phyloP scores from a whole-genome alignment of 257 asterid species.

The Fraxinus quadrangulata region DNA sequence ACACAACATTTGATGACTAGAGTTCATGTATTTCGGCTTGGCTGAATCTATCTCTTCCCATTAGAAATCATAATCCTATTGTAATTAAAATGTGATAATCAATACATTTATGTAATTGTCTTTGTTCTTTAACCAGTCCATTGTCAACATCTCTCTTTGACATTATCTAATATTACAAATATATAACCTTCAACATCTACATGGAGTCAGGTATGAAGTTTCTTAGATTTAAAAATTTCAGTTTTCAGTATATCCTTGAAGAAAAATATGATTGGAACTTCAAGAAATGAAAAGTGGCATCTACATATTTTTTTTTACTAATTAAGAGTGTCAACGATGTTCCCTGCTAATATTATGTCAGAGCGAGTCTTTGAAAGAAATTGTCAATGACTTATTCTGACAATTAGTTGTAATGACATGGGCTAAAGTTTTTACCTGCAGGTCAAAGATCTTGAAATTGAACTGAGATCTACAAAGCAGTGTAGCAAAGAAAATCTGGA shows the following conservation, averaged over 20 bases:
- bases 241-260: conserved; percentile 12
- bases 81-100: no score
- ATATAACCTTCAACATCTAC: no score
- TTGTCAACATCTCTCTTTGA: no score
- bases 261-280: conserved; percentile 4
- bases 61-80: no score
- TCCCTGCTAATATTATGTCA: conserved; percentile 16
- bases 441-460: conserved; percentile 68
- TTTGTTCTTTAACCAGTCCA: no score
- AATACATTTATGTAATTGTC: no score
- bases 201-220: not conserved
- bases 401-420: no score
- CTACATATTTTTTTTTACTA: not conserved
- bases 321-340: conserved; percentile 9
- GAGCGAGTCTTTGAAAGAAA: not conserved
- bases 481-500: conserved; percentile 58
- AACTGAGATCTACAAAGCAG: conserved; percentile 48
- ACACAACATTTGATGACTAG: no score
- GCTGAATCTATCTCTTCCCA: no score
- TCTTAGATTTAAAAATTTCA: conserved; percentile 1
- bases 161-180: no score
- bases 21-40: no score
- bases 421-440: conserved; percentile 24
- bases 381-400: no score
- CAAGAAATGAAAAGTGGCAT: not conserved